Evolutionary conservation across 768 basidiomycete species (phyloP), one percentile per base, ranked within the genome.

Genomic region (Macrolepiota albuminosa): DNA sequence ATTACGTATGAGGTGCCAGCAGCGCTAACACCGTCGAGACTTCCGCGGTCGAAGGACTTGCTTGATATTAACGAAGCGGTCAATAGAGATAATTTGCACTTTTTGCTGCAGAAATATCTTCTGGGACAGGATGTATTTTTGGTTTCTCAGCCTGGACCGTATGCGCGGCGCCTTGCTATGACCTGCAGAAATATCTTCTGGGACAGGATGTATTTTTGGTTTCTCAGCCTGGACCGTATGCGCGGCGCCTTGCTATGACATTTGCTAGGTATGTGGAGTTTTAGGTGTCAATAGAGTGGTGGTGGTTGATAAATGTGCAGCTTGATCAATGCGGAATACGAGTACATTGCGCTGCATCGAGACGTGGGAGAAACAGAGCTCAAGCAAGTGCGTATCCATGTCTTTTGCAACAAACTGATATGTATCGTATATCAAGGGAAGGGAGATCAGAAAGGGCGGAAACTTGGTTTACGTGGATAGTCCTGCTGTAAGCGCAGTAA

Each of bases 311-410:
- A 16, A n/a, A 18, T 47, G 16, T 9, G 39, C 52, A 85, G 83
- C 61, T 43, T 86, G 48, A 82, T 87, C 50, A 88, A 88, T 66
- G 70, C 82, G 18, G 86, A 87, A 69, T 88, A 87, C 63, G 86
- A 88, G 65, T 83, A 86, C 62, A 82, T 88, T 59, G 81, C 84
- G 3, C 69, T 88, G 6, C 86, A 88, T 68, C 71, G 85, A 55
- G 86, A 88, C 67, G 82, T 87, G 7, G 86, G 86, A n/a, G 86
- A 87, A 66, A 87, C 86, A 5, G 86, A 88, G 64, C 71, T 88
- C 57, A 88, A 87, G 69, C 86, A 88, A 73, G 81, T 78, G 47
- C 29, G 72, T 57, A 36, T 14, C 26, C 14, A 8, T 56, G 37
- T 4, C n/a, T 14, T 42, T 34, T 37, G 18, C 5, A 40, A 29